Evolutionary conservation across 345 rosid species (phyloP).

Genomic region (Moricandia arvensis): DNA sequence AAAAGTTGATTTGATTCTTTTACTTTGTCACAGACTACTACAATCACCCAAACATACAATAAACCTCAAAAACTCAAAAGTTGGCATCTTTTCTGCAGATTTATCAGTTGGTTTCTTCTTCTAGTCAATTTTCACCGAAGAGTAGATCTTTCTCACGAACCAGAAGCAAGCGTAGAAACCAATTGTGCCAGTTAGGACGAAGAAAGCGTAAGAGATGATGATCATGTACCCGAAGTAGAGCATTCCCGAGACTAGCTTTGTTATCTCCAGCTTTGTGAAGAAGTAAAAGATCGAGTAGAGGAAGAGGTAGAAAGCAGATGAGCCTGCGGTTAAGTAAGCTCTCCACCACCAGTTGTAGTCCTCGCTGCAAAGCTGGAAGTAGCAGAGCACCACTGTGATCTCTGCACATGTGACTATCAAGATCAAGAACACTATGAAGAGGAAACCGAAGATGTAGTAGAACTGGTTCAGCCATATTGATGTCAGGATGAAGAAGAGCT

Average conservation of each 20-base stretch:
- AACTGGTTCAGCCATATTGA: conserved; percentile 98
- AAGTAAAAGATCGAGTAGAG: conserved; percentile 95
- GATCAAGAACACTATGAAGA: conserved; percentile 87
- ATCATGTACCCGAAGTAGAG: conserved; percentile 95
- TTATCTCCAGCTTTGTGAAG: conserved; percentile 91
- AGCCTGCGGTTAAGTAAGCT: conserved; percentile 89
- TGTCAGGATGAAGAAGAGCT: conserved; percentile 94
- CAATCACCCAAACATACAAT: conserved; percentile 37
- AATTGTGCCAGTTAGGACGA: conserved; percentile 86
- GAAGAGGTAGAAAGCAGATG: conserved; percentile 92
- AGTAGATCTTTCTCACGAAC: conserved; percentile 92
- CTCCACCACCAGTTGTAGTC: conserved; percentile 99
- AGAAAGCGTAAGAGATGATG: conserved; percentile 85
- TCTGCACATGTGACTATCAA: conserved; percentile 89
- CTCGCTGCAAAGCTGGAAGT: conserved; percentile 96
- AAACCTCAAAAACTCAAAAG: conserved; percentile 33
- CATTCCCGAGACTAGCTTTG: conserved; percentile 82
- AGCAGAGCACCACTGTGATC: conserved; percentile 89
- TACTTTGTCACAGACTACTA: conserved; percentile 34
- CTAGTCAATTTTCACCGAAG: conserved; percentile 92
- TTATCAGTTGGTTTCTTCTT: conserved; percentile 24
- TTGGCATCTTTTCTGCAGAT: conserved; percentile 8
- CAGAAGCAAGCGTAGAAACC: conserved; percentile 98
- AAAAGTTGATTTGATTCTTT: conserved; percentile 21
- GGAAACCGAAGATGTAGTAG: conserved; percentile 98